Percentiles rank a stretch among this genome's conserved stretches.
Evolutionary conservation across 768 basidiomycete genomes (phyloP).

Genomic region (Clitopilus hobsonii): DNA sequence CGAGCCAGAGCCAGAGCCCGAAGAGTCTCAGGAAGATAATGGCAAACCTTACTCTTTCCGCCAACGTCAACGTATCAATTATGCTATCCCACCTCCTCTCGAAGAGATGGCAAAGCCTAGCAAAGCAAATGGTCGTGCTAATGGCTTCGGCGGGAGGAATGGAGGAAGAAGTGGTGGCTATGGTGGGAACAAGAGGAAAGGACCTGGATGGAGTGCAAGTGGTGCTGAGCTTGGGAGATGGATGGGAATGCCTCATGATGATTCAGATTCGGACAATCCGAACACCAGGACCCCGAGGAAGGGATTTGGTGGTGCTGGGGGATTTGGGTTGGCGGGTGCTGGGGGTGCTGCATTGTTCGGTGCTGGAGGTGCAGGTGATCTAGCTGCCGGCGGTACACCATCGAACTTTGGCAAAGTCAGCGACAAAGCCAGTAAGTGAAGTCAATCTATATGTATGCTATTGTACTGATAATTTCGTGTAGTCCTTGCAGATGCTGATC

Average conservation of each 20-base stretch:
- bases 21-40: conserved; percentile 37
- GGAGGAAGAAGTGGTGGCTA: conserved; percentile 23
- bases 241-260: conserved; percentile 68
- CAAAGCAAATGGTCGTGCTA: conserved; percentile 26
- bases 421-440: conserved; percentile 53
- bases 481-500: conserved; percentile 94
- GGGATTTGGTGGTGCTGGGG: conserved; percentile 47
- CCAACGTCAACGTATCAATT: conserved; percentile 67
- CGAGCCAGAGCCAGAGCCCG: conserved; percentile 41
- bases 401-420: conserved; percentile 84
- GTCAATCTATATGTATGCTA: conserved; percentile 1
- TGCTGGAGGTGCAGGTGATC: conserved; percentile 59
- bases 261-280: conserved; percentile 74
- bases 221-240: conserved; percentile 75
- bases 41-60: conserved; percentile 64
- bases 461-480: conserved; percentile 12
- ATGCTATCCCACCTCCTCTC: conserved; percentile 76
- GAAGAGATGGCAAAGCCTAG: conserved; percentile 60
- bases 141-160: conserved; percentile 22
- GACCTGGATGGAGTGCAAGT: conserved; percentile 72
- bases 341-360: conserved; percentile 54
- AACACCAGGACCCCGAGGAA: conserved; percentile 64
- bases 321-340: conserved; percentile 43
- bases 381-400: conserved; percentile 72
- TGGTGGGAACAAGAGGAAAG: conserved; percentile 30